Percentiles rank a stretch among this genome's conserved stretches.
Conservation (phyloP, 2,329 filamentous ascomycete genomes). For the Erysiphe pulchra region DNA sequence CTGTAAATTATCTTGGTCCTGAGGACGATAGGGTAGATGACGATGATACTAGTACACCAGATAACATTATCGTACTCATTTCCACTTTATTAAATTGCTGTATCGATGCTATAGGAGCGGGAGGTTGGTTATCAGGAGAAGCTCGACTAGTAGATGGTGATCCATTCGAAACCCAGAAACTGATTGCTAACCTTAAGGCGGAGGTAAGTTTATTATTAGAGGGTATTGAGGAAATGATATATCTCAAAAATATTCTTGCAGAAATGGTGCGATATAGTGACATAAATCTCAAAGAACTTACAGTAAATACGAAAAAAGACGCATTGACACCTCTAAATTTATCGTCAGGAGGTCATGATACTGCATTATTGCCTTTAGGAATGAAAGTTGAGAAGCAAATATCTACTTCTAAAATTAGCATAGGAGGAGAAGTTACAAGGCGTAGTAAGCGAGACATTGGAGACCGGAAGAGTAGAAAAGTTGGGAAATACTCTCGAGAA, state of each 20-base stretch:
- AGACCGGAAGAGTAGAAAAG: constrained; percentile 51
- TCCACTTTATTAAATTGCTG: constrained; percentile 46
- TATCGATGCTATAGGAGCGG: constrained; percentile 48
- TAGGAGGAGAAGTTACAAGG: constrained; percentile 42
- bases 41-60: constrained; percentile 26
- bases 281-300: constrained; percentile 6
- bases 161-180: constrained; percentile 28
- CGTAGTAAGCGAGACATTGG: constrained; percentile 50
- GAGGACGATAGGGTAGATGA: constrained; percentile 21
- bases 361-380: constrained; percentile 26
- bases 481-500: constrained; percentile 65
- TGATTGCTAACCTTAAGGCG: constrained; percentile 36
- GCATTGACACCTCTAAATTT: constrained; percentile 12
- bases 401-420: constrained; percentile 30
- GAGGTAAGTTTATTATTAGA: constrained; percentile 49
- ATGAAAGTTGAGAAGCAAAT: constrained; percentile 31
- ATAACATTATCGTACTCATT: constrained; percentile 44
- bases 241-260: constrained; percentile 34
- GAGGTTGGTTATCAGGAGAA: constrained; percentile 46
- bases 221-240: constrained; percentile 41
- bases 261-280: constrained; percentile 39
- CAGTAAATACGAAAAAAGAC: constrained; percentile 12
- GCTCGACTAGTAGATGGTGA: constrained; percentile 22
- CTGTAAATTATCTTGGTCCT: constrained; percentile 38
- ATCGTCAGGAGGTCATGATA: constrained; percentile 18